A percentile compares a stretch with the other conserved stretches of the same genome.
These are phyloP conservation scores for Coelastrella sp. DNA, from an alignment of 139 green algal species.

Conservation along the genomic window DNA sequence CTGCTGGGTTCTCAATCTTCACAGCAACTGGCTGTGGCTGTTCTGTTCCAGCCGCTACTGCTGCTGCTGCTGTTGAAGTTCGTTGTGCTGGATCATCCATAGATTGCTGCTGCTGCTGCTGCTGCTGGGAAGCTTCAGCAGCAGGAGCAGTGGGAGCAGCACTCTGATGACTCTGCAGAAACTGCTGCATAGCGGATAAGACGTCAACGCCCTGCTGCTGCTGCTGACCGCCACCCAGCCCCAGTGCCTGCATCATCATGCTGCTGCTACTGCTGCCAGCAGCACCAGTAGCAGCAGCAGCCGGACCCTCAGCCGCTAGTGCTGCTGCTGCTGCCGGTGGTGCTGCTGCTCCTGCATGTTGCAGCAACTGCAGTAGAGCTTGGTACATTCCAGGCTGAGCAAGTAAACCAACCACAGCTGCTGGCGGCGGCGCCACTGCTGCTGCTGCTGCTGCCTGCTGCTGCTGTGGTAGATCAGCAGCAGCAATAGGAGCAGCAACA, in stretches of 20 bases:
- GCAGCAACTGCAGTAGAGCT: conserved; percentile 17
- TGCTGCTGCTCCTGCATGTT: conserved; percentile 12
- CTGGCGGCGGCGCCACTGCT: not conserved
- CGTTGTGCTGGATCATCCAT: not conserved
- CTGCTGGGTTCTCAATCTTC: no score
- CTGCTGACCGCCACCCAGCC: not conserved
- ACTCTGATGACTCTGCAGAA: not conserved
- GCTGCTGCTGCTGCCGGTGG: not conserved
- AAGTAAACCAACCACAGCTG: not conserved
- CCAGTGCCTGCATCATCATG: not conserved
- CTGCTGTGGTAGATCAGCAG: not conserved
- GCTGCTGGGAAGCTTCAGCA: not conserved
- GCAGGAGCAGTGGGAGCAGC: not conserved
- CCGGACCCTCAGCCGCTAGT: not conserved
- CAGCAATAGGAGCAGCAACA: not conserved
- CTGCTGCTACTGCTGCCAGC: not conserved
- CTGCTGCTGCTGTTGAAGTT: no score
- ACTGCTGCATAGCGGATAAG: not conserved
- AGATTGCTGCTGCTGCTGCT: not conserved
- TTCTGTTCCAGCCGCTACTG: no score
- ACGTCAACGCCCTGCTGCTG: conserved; percentile 16
- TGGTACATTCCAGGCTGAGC: conserved; percentile 5
- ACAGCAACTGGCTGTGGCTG: no score
- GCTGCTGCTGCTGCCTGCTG: not conserved
- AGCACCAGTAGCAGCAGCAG: conserved; percentile 33